phyloP scores from a whole-genome alignment of 2,329 filamentous ascomycete genomes.

The Hymenoscyphus fraxineus region DNA sequence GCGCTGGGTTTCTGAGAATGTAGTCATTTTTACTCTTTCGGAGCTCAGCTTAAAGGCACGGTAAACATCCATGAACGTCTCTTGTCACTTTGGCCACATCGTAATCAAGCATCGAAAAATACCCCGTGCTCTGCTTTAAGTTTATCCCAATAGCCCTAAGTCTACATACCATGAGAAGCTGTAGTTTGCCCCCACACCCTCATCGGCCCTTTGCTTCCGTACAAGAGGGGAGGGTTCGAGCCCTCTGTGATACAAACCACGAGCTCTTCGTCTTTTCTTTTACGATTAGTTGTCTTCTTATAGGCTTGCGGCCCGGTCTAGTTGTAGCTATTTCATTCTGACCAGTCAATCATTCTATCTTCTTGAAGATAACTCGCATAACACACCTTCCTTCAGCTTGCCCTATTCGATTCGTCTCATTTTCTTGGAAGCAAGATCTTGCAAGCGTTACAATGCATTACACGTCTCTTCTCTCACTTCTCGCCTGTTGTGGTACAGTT shows the following conservation, averaged over 20 bases:
- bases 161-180: too few relatives aligned
- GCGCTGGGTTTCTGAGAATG: too few relatives aligned
- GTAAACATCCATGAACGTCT: neutral
- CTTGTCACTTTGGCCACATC: neutral
- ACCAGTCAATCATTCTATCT: neutral
- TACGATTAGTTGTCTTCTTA: too few relatives aligned
- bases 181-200: neutral
- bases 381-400: neutral
- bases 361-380: neutral
- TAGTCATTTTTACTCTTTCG: too few relatives aligned
- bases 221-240: neutral
- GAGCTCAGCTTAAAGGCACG: too few relatives aligned
- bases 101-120: neutral
- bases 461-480: slow-evolving; percentile 12
- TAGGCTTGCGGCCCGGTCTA: too few relatives aligned
- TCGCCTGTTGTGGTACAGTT: slow-evolving; percentile 4
- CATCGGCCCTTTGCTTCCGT: neutral
- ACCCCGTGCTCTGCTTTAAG: neutral
- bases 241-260: neutral
- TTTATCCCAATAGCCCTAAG: neutral
- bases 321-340: too few relatives aligned
- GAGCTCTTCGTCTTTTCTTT: neutral
- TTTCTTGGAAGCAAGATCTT: neutral
- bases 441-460: slow-evolving; percentile 21
- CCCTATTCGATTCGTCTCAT: neutral